phyloP scores from a whole-genome alignment of 1,284 basidiomycete genomes.

The Irpex sp. region DNA sequence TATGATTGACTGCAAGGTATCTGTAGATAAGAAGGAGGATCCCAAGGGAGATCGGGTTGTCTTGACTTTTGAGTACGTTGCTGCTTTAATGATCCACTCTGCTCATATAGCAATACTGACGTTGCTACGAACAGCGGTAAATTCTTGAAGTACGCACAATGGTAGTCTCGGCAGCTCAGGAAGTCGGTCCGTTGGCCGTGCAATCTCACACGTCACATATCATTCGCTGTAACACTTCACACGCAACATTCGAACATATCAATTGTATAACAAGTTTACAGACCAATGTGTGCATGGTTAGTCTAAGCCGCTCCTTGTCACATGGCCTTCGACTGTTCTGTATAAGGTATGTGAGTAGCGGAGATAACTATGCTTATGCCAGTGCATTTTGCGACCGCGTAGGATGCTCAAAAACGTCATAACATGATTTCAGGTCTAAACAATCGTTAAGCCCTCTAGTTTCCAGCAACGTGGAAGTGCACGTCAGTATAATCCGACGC shows the following conservation, averaged over 20 bases:
- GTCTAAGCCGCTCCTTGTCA: too few species aligned
- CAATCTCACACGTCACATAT: not conserved
- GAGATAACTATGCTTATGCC: too few species aligned
- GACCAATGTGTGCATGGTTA: too few species aligned
- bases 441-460: not conserved
- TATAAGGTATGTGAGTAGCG: too few species aligned
- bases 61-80: slow-evolving; percentile 77
- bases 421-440: not conserved
- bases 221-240: not conserved
- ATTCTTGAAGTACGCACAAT: slow-evolving; percentile 68
- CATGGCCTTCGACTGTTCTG: too few species aligned
- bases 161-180: slow-evolving; percentile 35
- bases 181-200: not conserved
- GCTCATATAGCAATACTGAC: not conserved
- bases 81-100: not conserved
- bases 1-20: slow-evolving; percentile 83
- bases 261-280: not conserved
- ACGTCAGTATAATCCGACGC: slow-evolving; percentile 10
- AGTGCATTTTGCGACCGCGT: too few species aligned
- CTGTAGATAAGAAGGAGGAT: slow-evolving; percentile 70
- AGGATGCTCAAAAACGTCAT: not conserved
- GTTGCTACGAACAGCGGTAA: slow-evolving; percentile 48
- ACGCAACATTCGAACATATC: not conserved
- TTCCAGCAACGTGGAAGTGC: slow-evolving; percentile 5
- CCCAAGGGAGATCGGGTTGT: slow-evolving; percentile 83